Base-by-base conservation (phyloP, 108 stramenopile species). In the Craspedostauros australis region DNA sequence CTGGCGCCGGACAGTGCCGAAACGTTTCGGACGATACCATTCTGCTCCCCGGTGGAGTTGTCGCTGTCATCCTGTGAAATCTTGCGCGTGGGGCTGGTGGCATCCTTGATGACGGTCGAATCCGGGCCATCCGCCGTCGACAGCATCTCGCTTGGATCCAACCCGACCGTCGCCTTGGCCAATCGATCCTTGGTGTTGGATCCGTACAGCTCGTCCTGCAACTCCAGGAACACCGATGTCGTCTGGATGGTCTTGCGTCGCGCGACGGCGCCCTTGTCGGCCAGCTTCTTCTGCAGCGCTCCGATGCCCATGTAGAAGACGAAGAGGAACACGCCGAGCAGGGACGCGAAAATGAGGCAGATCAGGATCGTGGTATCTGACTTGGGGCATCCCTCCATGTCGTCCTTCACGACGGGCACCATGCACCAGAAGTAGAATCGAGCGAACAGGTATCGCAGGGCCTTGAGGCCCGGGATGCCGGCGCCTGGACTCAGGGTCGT, bases 351-450 rank as follows among this genome's bases (percentile, higher is more conserved):
- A 25, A 77, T 60, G 14, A 74, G 46, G 46, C 70, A 82, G 8
- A 74, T 21, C 20, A 78, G 19, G 53, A 34, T 60, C 22, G 38
- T 59, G 50, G 44, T 60, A 8, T 66, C 61, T 42, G 72, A 70
- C 12, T 25, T 39, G 1, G 82, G 82, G 47, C 82, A 83, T 9
- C 72, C 75, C 32, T 83, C 82, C 82, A 83, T 77, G n/a, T 38
- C 32, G 29, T 77, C 72, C n/a, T 60, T 41, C 16, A 73, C 57
- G 23, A 38, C 51, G 24, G 82, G 77, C n/a, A 76, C 36, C 66
- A 66, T 64, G 65, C 82, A 83, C 77, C 77, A 83, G 31, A 83
- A 60, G 61, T 83, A 83, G 46, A 60, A 83, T 46, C 75, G 56
- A 8, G 75, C 31, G 48, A 79, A 83, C 26, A 83, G 50, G 43